Conservation (phyloP, 306 rosid species). For the Inga oerstediana region DNA sequence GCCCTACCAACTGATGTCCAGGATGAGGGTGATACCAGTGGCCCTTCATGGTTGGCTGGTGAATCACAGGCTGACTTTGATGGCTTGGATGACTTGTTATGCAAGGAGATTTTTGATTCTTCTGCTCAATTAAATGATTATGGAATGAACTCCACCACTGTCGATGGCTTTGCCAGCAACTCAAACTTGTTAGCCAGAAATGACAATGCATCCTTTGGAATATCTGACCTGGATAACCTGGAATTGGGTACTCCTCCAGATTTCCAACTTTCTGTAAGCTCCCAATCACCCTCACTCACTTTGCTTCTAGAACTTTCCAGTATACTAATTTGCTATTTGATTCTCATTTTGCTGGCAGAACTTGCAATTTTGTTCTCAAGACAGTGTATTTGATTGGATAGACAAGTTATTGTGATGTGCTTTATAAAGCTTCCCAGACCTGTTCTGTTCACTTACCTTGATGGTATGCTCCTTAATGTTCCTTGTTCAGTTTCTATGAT, state of each 20-base stretch:
- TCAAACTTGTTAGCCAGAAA: conserved; percentile 28
- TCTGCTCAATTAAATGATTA: conserved; percentile 30
- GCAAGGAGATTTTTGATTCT: conserved; percentile 66
- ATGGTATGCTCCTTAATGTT: neutral
- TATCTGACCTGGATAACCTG: conserved; percentile 62
- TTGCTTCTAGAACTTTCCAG: conserved; percentile 17
- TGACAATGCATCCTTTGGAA: conserved; percentile 42
- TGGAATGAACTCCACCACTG: conserved; percentile 33
- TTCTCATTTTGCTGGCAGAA: conserved; percentile 50
- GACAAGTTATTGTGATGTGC: conserved; percentile 48
- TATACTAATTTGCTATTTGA: conserved; percentile 15
- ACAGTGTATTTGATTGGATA: conserved; percentile 60
- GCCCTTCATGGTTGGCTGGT: conserved; percentile 65
- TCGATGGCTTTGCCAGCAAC: conserved; percentile 21
- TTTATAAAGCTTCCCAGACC: conserved; percentile 17
- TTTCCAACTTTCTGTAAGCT: conserved; percentile 69
- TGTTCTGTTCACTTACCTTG: conserved; percentile 29
- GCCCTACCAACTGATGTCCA: conserved; percentile 32
- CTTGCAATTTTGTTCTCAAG: conserved; percentile 73
- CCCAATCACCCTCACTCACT: conserved; percentile 18
- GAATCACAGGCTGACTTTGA: conserved; percentile 64
- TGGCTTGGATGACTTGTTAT: conserved; percentile 61
- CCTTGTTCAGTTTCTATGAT: neutral
- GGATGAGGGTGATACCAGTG: conserved; percentile 35
- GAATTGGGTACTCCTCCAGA: conserved; percentile 81